Conservation (phyloP, 2,329 filamentous ascomycete genomes). For the Aurifilum marmelostoma region DNA sequence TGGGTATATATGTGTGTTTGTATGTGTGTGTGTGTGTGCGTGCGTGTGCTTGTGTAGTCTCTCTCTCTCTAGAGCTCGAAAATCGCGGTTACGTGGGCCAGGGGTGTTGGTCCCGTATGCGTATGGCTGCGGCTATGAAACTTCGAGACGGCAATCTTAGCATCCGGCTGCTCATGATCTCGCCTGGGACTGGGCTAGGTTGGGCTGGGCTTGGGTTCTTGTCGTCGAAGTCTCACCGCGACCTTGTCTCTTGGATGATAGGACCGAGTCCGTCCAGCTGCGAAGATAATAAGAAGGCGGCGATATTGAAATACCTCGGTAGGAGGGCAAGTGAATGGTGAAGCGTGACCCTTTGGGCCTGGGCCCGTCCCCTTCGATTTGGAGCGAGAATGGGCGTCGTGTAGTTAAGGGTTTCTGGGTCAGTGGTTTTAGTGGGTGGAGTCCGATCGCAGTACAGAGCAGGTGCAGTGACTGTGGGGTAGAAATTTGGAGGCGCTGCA, state of each 20-base stretch:
- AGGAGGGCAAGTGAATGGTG: not conserved
- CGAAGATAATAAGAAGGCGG: too few relatives aligned
- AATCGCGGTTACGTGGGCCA: constrained; percentile 1
- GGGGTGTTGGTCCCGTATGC: constrained; percentile 8
- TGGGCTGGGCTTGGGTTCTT: too few relatives aligned
- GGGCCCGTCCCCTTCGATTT: too few relatives aligned
- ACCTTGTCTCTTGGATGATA: not conserved
- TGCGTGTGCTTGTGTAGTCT: not conserved
- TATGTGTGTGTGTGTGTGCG: not conserved
- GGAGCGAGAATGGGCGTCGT: not conserved
- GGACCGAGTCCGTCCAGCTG: not conserved
- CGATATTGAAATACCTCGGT: not conserved
- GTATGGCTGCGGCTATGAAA: not conserved
- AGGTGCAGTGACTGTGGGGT: not conserved
- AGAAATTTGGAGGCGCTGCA: not conserved
- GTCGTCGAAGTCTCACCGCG: constrained; percentile 20
- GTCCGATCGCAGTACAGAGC: too few relatives aligned
- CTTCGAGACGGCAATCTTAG: constrained; percentile 11
- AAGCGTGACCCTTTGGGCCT: too few relatives aligned
- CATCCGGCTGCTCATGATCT: constrained; percentile 19
- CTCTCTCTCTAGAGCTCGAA: not conserved
- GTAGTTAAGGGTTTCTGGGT: not conserved
- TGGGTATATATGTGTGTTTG: not conserved
- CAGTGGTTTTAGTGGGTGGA: not conserved
- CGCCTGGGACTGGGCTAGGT: not conserved